A percentile compares a stretch with the other conserved stretches of the same genome.
Conservation (phyloP, 169 alveolate genomes). For the Eimeria mitis region DNA sequence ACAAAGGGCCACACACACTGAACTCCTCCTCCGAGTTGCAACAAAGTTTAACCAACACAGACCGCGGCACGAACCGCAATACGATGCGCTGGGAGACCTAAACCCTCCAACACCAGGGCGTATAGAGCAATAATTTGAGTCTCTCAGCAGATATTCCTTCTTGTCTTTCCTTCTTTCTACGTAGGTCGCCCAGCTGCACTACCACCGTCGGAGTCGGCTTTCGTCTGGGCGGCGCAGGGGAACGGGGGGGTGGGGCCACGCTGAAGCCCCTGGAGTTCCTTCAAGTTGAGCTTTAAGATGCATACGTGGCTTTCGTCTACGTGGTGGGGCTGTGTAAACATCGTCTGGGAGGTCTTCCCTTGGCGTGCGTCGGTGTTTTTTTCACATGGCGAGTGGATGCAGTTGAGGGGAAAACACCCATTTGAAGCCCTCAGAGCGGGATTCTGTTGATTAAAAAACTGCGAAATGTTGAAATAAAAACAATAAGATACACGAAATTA, state of each 20-base stretch:
- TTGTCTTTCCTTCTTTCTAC: not conserved
- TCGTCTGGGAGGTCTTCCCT: not conserved
- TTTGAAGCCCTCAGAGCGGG: not conserved
- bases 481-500: not conserved
- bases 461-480: not conserved
- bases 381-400: not conserved
- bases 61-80: not conserved
- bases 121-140: too few species aligned
- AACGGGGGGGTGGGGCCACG: not conserved
- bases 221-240: not conserved
- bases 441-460: not conserved
- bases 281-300: not conserved
- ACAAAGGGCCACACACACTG: not conserved
- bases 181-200: not conserved
- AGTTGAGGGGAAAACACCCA: not conserved
- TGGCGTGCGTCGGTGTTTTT: not conserved
- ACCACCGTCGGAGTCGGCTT: not conserved
- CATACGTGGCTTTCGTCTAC: not conserved
- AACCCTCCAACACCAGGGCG: too few species aligned
- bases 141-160: not conserved
- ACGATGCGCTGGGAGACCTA: too few species aligned
- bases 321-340: not conserved
- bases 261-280: not conserved
- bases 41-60: not conserved
- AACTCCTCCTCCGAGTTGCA: not conserved